Percentiles rank a stretch among this genome's conserved stretches.
Evolutionary conservation across 2,329 filamentous ascomycete species (phyloP).

Genomic region (Hypocreales sp.): DNA sequence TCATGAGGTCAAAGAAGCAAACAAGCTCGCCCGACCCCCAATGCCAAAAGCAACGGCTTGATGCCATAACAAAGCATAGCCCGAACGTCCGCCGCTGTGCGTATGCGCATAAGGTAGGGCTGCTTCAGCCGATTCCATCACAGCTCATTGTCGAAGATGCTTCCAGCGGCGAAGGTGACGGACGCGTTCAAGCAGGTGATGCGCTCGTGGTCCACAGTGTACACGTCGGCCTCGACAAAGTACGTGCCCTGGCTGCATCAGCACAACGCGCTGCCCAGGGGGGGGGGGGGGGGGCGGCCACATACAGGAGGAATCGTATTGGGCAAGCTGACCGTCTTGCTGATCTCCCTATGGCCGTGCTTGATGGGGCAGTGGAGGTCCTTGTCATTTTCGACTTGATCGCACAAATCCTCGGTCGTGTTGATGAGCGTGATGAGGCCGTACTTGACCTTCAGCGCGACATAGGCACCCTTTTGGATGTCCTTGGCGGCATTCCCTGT

Average conservation of each 20-base stretch:
- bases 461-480: constrained; percentile 65
- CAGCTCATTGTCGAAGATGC: constrained; percentile 25
- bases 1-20: no score
- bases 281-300: constrained; percentile 11
- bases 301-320: constrained; percentile 77
- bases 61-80: no score
- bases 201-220: constrained; percentile 52
- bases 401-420: constrained; percentile 70
- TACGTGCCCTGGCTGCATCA: constrained; percentile 61
- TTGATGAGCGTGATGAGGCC: constrained; percentile 81
- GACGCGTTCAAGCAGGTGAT: constrained; percentile 78
- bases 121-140: constrained; percentile 11
- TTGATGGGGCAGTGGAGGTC: constrained; percentile 81
- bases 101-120: no score
- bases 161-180: constrained; percentile 41
- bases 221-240: constrained; percentile 75
- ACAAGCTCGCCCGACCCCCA: no score
- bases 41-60: no score
- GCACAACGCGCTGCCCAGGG: no score
- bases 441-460: constrained; percentile 80
- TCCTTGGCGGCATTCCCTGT: constrained; percentile 56
- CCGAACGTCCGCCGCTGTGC: no score
- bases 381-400: constrained; percentile 75
- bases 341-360: constrained; percentile 56
- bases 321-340: constrained; percentile 74